Base-by-base conservation (phyloP, 345 rosid species). In the Acer yangbiense region DNA sequence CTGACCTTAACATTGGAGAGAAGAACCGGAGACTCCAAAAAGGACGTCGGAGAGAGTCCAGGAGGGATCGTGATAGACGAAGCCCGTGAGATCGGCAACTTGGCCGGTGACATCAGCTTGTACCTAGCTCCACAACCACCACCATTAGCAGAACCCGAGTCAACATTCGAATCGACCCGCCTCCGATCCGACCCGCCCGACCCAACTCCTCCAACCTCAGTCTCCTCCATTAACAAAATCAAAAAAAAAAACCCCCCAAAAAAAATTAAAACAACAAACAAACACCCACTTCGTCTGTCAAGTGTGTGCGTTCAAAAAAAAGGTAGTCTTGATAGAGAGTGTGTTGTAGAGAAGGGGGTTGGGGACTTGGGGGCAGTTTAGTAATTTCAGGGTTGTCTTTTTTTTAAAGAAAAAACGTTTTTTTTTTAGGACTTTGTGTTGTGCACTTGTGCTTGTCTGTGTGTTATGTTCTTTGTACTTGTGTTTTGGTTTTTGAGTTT, bases 41-140 rank as follows among this genome's bases (percentile, higher is more conserved):
- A 94, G 61, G 99, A 92, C 7, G 99, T 89, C 60, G 99, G 98
- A 74, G 98, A 94, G 74, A 90, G 86, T 10, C 95, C 97, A 11
- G 98, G 94, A 72, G 98, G 97, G 84, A 93, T 86, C 79, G 90
- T 87, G 76, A 91, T 86, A 72, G 91, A 90, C 50, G 90, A 68
- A 9, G 94, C 86, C 85, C 99, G 85, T 60, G 98, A 94, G 95
- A 94, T 97, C 91, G 99, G 98, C 54, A 97, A 92, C 93, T 90
- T 97, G 21, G 98, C 97, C 69, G 99, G 99, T 50, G 99, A 93
- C 91, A 97, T 89, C 17, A 97, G 89, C 93, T 88, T 92, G 82
- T 97, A 97, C 88, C 98, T 86, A 7, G 99, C 97, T 50, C 96
- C 90, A 6, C 77, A 83, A n/a, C 86, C 83, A 9, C 75, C 84